A percentile compares a stretch with the other conserved stretches of the same genome.
Evolutionary conservation across 2,329 filamentous ascomycete genomes (phyloP).

Genomic region (Cryoendolithus antarcticus): DNA sequence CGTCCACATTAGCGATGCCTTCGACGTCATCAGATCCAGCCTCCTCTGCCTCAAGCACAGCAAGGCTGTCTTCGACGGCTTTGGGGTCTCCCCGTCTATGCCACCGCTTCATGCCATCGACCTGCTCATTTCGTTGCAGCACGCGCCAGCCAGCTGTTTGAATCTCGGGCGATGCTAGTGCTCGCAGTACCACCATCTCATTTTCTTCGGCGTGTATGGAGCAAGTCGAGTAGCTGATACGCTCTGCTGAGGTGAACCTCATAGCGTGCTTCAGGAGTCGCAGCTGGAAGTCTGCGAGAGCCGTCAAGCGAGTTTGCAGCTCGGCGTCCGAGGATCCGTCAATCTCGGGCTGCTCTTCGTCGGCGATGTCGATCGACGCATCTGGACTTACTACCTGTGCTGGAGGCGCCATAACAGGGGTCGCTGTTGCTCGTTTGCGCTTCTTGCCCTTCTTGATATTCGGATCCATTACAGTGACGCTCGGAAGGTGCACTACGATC

Average conservation of each 20-base stretch:
- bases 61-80: conserved; percentile 25
- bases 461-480: conserved; percentile 9
- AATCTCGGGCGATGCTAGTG: conserved; percentile 57
- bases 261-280: conserved; percentile 75
- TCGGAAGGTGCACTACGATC: conserved; percentile 51
- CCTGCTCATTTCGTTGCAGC: conserved; percentile 59
- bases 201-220: conserved; percentile 82
- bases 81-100: conserved; percentile 38
- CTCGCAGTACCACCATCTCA: conserved; percentile 65
- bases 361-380: conserved; percentile 20
- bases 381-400: too few relatives aligned
- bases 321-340: conserved; percentile 37
- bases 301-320: conserved; percentile 52
- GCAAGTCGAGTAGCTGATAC: conserved; percentile 87
- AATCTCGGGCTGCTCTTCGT: conserved; percentile 27
- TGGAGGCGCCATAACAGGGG: too few relatives aligned
- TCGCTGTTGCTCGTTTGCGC: conserved; percentile 20
- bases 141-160: conserved; percentile 62
- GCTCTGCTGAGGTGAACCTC: conserved; percentile 59
- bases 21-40: conserved; percentile 20
- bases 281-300: conserved; percentile 71
- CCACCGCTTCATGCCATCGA: conserved; percentile 66
- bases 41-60: conserved; percentile 2
- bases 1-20: conserved; percentile 6
- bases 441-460: conserved; percentile 16